These are phyloP conservation scores for peach (Prunus persica) DNA, from an alignment of 306 rosid genomes.

Conservation along the genomic window Prunus_persica_NCBIv2 NC_034013.1:15383001-15383500, in stretches of 20 bases:
- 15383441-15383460: conserved; percentile 64
- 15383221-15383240: conserved; percentile 6
- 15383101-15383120: background rate
- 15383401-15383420: conserved; percentile 51
- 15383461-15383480: conserved; percentile 30
- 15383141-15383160: background rate
- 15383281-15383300: conserved; percentile 1
- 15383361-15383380: conserved; percentile 58
- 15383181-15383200: background rate
- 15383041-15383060: no score
- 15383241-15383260: conserved; percentile 17
- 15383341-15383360: conserved; percentile 44
- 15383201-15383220: background rate
- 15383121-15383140: background rate
- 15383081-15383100: background rate
- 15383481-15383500: conserved; percentile 39
- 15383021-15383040: no score
- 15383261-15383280: background rate
- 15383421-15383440: conserved; percentile 57
- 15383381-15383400: conserved; percentile 47
- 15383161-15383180: background rate
- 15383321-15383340: background rate
- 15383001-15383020: no score
- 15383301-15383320: conserved; percentile 17
- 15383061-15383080: background rate